Conservation (phyloP, 495 filamentous ascomycete genomes). For the Astrothelium macrocarpum region DNA sequence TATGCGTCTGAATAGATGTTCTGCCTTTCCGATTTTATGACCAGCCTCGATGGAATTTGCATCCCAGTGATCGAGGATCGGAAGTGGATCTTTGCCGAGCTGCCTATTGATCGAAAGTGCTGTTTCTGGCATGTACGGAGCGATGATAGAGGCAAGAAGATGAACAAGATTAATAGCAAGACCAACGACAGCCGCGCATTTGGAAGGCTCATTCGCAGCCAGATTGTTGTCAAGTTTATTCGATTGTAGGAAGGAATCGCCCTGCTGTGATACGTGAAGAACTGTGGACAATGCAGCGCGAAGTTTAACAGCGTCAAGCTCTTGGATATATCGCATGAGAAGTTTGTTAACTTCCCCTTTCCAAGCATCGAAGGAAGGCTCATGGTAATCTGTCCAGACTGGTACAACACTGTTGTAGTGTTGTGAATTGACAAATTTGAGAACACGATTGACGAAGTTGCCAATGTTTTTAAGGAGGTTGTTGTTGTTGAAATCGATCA, state of each 20-base stretch:
- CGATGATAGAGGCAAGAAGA: constrained; percentile 61
- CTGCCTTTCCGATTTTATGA: constrained; percentile 71
- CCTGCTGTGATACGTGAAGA: constrained; percentile 59
- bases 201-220: constrained; percentile 59
- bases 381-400: too few relatives aligned
- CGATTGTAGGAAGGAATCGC: constrained; percentile 71
- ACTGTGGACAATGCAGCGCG: constrained; percentile 55
- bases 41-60: constrained; percentile 51
- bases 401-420: too few relatives aligned
- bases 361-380: too few relatives aligned
- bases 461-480: too few relatives aligned
- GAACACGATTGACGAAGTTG: too few relatives aligned
- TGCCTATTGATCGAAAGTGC: constrained; percentile 61
- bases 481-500: too few relatives aligned
- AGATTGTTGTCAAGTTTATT: constrained; percentile 72
- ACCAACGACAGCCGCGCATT: constrained; percentile 65
- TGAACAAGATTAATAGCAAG: constrained; percentile 65
- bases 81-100: constrained; percentile 50
- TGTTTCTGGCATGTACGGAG: constrained; percentile 76
- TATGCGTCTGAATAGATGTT: constrained; percentile 69
- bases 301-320: too few relatives aligned
- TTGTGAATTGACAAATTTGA: too few relatives aligned
- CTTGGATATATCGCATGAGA: too few relatives aligned
- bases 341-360: too few relatives aligned
- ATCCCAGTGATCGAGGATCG: constrained; percentile 63